phyloP scores from a whole-genome alignment of 257 asterid genomes.

The Solanum sparsipilum region DNA sequence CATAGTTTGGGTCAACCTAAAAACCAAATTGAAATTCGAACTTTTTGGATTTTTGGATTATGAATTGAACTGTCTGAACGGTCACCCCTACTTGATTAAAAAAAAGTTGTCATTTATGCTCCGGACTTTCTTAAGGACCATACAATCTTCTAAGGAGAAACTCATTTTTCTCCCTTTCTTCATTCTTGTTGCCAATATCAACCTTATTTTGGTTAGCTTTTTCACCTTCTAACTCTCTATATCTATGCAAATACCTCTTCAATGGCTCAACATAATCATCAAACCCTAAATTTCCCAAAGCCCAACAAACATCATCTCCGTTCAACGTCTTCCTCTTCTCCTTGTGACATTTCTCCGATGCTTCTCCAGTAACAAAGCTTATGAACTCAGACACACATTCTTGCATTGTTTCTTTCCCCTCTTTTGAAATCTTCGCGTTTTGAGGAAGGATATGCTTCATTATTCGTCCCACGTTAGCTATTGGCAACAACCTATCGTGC shows the following conservation, averaged over 20 bases:
- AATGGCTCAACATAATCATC: slow-evolving; percentile 45
- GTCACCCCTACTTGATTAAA: background rate
- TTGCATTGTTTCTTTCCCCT: slow-evolving; percentile 68
- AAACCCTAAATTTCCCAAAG: slow-evolving; percentile 47
- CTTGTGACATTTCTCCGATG: slow-evolving; percentile 57
- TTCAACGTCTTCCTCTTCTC: slow-evolving; percentile 58
- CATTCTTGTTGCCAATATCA: background rate
- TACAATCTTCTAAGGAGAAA: background rate
- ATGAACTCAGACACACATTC: slow-evolving; percentile 70
- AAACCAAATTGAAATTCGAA: background rate
- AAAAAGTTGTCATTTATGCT: background rate
- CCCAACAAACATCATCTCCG: slow-evolving; percentile 62
- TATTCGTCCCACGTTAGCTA: slow-evolving; percentile 64
- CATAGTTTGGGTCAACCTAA: background rate
- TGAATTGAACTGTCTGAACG: background rate
- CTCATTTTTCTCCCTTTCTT: slow-evolving; percentile 3
- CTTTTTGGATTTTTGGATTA: background rate
- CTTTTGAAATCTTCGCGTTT: slow-evolving; percentile 64
- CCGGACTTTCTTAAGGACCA: background rate
- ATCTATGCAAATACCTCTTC: slow-evolving; percentile 49
- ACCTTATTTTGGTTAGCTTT: slow-evolving; percentile 16
- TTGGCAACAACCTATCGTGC: slow-evolving; percentile 44
- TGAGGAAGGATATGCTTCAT: slow-evolving; percentile 60
- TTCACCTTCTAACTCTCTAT: slow-evolving; percentile 52
- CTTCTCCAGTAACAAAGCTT: slow-evolving; percentile 60